These are phyloP conservation scores for Magnolia officinalis DNA, from an alignment of 164 flowering plant genomes.

Conservation along the genomic window DNA sequence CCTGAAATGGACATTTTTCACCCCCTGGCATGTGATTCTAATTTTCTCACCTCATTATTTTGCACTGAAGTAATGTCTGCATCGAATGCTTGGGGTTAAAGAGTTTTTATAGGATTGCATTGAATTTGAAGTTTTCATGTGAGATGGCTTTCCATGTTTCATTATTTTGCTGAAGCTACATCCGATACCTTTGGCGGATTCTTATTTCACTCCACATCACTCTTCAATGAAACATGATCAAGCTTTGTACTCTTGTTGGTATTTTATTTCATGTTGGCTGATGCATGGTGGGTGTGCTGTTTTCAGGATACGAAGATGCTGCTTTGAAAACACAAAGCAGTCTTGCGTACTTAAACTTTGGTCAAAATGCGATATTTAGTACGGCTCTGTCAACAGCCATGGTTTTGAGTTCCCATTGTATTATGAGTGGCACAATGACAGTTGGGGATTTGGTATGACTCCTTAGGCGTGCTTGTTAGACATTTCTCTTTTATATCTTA, in stretches of 20 bases:
- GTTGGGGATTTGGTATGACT: constrained; percentile 94
- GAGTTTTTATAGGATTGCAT: background rate
- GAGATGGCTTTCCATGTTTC: background rate
- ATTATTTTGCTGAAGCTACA: background rate
- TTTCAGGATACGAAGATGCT: constrained; percentile 85
- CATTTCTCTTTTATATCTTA: background rate
- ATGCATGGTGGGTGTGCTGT: constrained; percentile 13
- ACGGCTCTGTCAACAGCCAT: constrained; percentile 86
- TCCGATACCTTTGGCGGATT: background rate
- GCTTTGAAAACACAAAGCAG: constrained; percentile 89
- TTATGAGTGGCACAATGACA: constrained; percentile 77
- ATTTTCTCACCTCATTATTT: too few species aligned
- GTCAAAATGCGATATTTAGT: constrained; percentile 91
- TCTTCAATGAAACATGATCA: background rate
- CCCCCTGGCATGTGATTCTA: too few species aligned
- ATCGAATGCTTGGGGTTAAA: background rate
- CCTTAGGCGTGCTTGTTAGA: background rate
- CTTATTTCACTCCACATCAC: background rate
- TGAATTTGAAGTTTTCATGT: background rate
- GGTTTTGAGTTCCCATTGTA: constrained; percentile 84
- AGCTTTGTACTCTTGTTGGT: background rate
- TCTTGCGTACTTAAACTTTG: constrained; percentile 87
- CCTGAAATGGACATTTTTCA: background rate
- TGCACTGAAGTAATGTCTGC: too few species aligned
- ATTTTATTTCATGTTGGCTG: constrained; percentile 6